A percentile compares a stretch with the other conserved stretches of the same genome.
phyloP scores from a whole-genome alignment of 352 stramenopile species.

The Chrysophaeum taylorii region DNA sequence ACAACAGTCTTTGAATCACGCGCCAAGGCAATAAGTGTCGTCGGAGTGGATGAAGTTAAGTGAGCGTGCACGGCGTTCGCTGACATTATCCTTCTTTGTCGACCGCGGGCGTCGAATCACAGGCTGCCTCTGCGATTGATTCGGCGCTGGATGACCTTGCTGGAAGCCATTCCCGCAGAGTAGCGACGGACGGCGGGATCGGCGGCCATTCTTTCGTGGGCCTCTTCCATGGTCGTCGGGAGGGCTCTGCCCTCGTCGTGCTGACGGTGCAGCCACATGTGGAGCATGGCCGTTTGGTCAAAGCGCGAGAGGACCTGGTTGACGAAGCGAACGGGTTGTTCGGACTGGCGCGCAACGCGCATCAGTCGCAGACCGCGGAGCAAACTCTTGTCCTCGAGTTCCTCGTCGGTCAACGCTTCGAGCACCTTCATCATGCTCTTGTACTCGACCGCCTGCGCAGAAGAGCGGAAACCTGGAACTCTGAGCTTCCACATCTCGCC shows the following conservation, averaged over 20 bases:
- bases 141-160: too few species aligned
- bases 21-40: too few species aligned
- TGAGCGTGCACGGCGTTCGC: too few species aligned
- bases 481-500: neutral
- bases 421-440: constrained; percentile 7
- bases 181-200: too few species aligned
- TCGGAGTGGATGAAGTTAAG: too few species aligned
- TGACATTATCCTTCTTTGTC: too few species aligned
- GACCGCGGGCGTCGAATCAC: too few species aligned
- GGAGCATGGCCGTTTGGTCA: neutral
- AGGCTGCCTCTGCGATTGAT: too few species aligned
- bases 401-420: neutral
- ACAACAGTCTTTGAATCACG: too few species aligned
- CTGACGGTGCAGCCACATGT: neutral
- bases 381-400: neutral
- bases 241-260: neutral
- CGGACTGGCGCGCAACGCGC: neutral
- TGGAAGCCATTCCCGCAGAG: too few species aligned
- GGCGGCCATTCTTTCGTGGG: neutral
- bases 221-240: neutral
- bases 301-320: neutral
- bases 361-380: neutral
- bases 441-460: neutral
- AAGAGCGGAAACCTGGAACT: neutral
- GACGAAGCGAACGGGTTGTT: neutral